phyloP scores from a whole-genome alignment of 208 protist genomes.

The Borovskyia barvae region DNA sequence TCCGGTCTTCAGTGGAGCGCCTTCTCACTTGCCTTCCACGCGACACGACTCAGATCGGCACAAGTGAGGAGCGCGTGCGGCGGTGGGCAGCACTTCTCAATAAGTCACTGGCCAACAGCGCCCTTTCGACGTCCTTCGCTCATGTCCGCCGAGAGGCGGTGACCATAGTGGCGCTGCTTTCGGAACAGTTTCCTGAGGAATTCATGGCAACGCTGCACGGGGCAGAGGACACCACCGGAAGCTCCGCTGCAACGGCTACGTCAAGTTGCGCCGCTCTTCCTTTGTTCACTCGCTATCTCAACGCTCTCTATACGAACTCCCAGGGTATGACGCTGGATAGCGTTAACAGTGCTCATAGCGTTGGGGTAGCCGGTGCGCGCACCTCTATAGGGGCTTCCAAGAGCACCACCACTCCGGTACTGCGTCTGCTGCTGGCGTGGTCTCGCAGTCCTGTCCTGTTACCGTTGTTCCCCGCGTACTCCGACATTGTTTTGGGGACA shows the following conservation, averaged over 20 bases:
- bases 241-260: neutral
- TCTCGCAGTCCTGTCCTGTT: constrained; percentile 41
- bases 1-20: constrained; percentile 30
- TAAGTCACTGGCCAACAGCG: constrained; percentile 30
- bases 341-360: constrained; percentile 1
- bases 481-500: constrained; percentile 43
- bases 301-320: constrained; percentile 37
- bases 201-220: constrained; percentile 45
- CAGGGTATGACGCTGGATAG: constrained; percentile 34
- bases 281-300: constrained; percentile 33
- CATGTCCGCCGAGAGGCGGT: constrained; percentile 52
- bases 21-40: constrained; percentile 4
- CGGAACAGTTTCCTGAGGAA: constrained; percentile 80
- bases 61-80: constrained; percentile 7
- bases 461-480: constrained; percentile 58
- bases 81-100: constrained; percentile 26
- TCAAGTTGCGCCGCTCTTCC: constrained; percentile 3
- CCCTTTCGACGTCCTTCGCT: constrained; percentile 44
- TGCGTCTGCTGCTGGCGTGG: constrained; percentile 75
- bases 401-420: constrained; percentile 52
- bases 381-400: constrained; percentile 18
- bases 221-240: neutral
- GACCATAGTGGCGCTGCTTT: constrained; percentile 55
- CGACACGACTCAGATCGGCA: constrained; percentile 3
- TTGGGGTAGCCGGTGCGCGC: neutral